These are phyloP conservation scores for Amaranthus cruentus DNA, from an alignment of 148 eudicot species.

Conservation along the genomic window DNA sequence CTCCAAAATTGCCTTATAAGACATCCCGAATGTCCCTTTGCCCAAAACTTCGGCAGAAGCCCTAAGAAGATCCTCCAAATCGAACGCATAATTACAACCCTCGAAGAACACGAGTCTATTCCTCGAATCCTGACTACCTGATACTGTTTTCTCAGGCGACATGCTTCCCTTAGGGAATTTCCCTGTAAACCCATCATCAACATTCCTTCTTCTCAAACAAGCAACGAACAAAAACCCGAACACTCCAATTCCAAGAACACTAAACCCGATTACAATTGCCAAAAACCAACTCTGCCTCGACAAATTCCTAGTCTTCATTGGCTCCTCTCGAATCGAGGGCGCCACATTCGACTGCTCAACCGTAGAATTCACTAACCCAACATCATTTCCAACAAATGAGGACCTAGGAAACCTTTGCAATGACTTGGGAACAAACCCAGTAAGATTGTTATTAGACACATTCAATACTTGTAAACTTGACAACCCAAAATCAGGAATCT, in stretches of 20 bases:
- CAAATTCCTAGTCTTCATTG: slow-evolving; percentile 19
- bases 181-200: slow-evolving; percentile 42
- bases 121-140: slow-evolving; percentile 53
- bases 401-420: slow-evolving; percentile 58
- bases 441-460: slow-evolving; percentile 61
- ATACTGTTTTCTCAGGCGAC: slow-evolving; percentile 61
- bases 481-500: slow-evolving; percentile 57
- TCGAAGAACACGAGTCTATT: slow-evolving; percentile 78
- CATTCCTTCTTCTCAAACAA: slow-evolving; percentile 38
- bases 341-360: slow-evolving; percentile 28
- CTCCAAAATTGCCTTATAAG: slow-evolving; percentile 83
- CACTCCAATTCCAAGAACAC: slow-evolving; percentile 48
- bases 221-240: slow-evolving; percentile 44
- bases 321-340: slow-evolving; percentile 20
- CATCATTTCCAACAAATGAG: slow-evolving; percentile 53
- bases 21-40: slow-evolving; percentile 84
- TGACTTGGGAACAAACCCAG: slow-evolving; percentile 64
- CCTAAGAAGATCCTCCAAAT: slow-evolving; percentile 90
- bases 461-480: slow-evolving; percentile 46
- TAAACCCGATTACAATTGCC: slow-evolving; percentile 45
- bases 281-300: slow-evolving; percentile 44
- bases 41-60: slow-evolving; percentile 98
- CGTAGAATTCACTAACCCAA: slow-evolving; percentile 29
- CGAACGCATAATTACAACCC: slow-evolving; percentile 78
- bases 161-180: slow-evolving; percentile 59